Percentiles rank a stretch among this genome's conserved stretches.
These are phyloP conservation scores for Spencermartinsiella ligniputridi DNA, from an alignment of 1,139 yeast species.

Conservation along the genomic window DNA sequence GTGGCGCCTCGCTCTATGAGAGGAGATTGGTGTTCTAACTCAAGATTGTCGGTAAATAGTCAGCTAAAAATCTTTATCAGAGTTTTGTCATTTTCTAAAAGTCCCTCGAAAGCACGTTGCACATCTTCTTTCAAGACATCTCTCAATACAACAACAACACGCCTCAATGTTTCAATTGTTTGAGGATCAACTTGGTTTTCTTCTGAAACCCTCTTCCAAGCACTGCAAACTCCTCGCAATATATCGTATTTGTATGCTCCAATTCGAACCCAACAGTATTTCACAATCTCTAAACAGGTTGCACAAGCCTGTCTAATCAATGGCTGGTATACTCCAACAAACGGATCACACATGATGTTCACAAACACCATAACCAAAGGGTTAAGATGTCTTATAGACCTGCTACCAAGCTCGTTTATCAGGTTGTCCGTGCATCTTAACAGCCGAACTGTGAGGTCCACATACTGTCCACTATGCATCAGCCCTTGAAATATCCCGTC, in stretches of 20 bases:
- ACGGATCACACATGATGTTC: slow-evolving; percentile 32
- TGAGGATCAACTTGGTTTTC: slow-evolving; percentile 4
- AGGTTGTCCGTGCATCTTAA: slow-evolving; percentile 15
- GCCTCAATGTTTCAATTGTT: not conserved
- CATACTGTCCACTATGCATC: slow-evolving; percentile 20
- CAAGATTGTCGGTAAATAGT: not conserved
- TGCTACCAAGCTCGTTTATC: slow-evolving; percentile 13
- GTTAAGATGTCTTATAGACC: slow-evolving; percentile 27
- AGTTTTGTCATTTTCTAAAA: slow-evolving; percentile 5
- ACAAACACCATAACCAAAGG: slow-evolving; percentile 23
- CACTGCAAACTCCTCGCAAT: slow-evolving; percentile 33
- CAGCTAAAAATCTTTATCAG: not conserved
- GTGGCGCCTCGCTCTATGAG: too few species aligned
- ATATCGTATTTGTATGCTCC: slow-evolving; percentile 33
- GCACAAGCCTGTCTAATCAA: slow-evolving; percentile 22
- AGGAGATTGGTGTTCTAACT: not conserved
- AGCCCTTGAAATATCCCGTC: slow-evolving; percentile 29
- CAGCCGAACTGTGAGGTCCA: slow-evolving; percentile 19
- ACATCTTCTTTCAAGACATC: slow-evolving; percentile 1
- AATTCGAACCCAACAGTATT: slow-evolving; percentile 35
- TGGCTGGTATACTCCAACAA: slow-evolving; percentile 24
- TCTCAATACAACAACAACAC: not conserved
- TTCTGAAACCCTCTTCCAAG: slow-evolving; percentile 15
- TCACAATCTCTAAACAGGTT: slow-evolving; percentile 23
- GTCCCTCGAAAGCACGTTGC: slow-evolving; percentile 5